Conservation (phyloP, 495 filamentous ascomycete genomes). For the Hypomontagnella monticulosa region DNA sequence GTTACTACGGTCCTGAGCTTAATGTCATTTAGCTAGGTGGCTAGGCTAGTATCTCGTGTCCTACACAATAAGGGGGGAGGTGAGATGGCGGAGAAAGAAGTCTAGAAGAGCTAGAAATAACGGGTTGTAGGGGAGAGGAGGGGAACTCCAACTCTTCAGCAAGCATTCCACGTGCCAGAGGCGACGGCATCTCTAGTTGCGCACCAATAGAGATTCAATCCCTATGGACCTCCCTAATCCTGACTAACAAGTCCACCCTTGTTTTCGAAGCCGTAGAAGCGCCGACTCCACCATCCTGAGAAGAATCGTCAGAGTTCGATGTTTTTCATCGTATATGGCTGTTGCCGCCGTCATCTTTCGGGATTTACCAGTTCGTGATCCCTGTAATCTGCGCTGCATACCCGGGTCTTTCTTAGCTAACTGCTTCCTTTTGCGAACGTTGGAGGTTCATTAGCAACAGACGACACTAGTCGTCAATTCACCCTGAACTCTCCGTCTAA, state of each 20-base stretch:
- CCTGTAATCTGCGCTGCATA: not conserved
- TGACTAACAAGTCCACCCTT: slow-evolving; percentile 26
- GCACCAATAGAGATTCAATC: slow-evolving; percentile 28
- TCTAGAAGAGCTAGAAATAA: slow-evolving; percentile 14
- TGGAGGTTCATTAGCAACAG: slow-evolving; percentile 1
- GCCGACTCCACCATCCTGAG: slow-evolving; percentile 22
- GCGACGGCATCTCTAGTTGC: slow-evolving; percentile 25
- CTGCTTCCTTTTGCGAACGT: not conserved
- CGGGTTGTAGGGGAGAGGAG: slow-evolving; percentile 2
- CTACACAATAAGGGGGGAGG: slow-evolving; percentile 8
- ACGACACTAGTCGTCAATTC: not conserved
- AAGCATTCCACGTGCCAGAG: slow-evolving; percentile 28
- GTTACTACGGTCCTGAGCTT: slow-evolving; percentile 20
- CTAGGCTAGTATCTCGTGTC: slow-evolving; percentile 1
- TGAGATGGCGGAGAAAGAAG: slow-evolving; percentile 7
- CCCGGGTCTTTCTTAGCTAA: not conserved
- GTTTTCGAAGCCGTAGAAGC: slow-evolving; percentile 36
- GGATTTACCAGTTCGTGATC: not conserved
- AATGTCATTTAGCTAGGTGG: slow-evolving; percentile 13
- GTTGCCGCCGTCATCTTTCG: not conserved
- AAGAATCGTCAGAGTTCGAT: not conserved
- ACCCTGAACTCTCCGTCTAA: slow-evolving; percentile 3
- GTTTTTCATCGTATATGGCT: not conserved
- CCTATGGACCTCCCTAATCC: slow-evolving; percentile 17
- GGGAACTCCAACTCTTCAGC: slow-evolving; percentile 22